Evolutionary conservation across 768 basidiomycete genomes (phyloP), one percentile per base, ranked within the genome.

Genomic region (Lyophyllum decastes): DNA sequence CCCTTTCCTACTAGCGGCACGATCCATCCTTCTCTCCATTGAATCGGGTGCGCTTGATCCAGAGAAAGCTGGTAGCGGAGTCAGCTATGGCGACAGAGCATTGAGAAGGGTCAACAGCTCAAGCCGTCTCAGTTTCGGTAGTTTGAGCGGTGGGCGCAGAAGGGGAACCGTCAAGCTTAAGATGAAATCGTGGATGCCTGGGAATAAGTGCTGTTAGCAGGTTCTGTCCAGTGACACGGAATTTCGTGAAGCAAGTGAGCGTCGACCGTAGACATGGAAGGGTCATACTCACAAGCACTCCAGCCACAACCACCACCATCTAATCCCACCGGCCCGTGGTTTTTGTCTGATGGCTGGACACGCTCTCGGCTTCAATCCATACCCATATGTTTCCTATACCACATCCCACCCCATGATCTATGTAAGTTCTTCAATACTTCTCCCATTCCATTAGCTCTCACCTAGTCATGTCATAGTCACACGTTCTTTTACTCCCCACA

Each of bases 51-150:
- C 80, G 16, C 81, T 98, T 38, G 94, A 98, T 72, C 96, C 96
- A 41, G 95, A 98, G 75, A 90, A 92, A 68, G 85, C 92, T 16
- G 96, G 94, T 1, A 95, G 92, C 60, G 97, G 97, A 21, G 94
- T 99, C 45, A 94, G 91, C 66, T 99, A 97, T 68, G 97, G 97
- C 9, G 97, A 98, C 71, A 83, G 97, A 58, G 91, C 94, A 22
- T 78, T 98, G 30, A 83, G 94, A 55, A 82, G 96, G 66, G 93
- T 98, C 30, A 94, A 89, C 60, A 93, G 91, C 70, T 90, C 90
- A n/a, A 93, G 91, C 66, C 85, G 91, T 55, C 76, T 95, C 65
- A 93, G 92, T 69, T 92, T 93, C 70, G 91, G 90, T 16, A 92
- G 90, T 67, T 74, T 91, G 50, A 90, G 88, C 66, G 84, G 82